These are phyloP conservation scores for Sporothrix phasma DNA, from an alignment of 2,329 filamentous ascomycete species.

Conservation along the genomic window DNA sequence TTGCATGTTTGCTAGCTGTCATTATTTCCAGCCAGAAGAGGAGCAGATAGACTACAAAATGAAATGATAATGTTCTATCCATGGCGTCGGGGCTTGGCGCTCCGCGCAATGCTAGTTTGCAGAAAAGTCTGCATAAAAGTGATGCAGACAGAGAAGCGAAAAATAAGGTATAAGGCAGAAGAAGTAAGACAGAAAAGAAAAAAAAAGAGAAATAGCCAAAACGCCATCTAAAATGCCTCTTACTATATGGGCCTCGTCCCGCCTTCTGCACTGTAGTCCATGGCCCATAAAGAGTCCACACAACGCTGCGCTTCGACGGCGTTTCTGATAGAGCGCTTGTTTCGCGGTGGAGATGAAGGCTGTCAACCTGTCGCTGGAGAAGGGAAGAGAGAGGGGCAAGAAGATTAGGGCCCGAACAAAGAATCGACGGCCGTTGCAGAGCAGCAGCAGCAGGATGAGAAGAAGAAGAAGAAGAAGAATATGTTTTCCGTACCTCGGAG, in stretches of 20 bases:
- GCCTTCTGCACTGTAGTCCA: conserved; percentile 45
- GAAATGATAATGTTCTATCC: too few relatives aligned
- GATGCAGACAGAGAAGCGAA: neutral
- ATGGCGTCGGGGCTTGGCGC: too few relatives aligned
- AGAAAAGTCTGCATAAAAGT: neutral
- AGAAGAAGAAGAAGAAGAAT: conserved; percentile 14
- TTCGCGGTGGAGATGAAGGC: conserved; percentile 32
- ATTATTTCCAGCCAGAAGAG: neutral
- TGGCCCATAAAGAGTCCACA: conserved; percentile 54
- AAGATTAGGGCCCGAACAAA: conserved; percentile 38
- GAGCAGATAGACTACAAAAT: too few relatives aligned
- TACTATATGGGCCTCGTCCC: conserved; percentile 12
- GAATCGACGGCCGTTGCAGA: conserved; percentile 31
- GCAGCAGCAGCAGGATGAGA: neutral
- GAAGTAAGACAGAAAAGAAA: neutral
- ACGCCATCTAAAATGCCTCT: neutral
- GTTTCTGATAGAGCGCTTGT: conserved; percentile 29
- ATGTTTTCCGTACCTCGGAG: conserved; percentile 41
- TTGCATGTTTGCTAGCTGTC: neutral
- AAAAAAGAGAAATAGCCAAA: neutral
- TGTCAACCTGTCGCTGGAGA: conserved; percentile 17
- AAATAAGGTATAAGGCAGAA: conserved; percentile 14
- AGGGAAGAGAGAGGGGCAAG: conserved; percentile 20
- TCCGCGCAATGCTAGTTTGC: neutral
- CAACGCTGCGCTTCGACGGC: conserved; percentile 41